Conservation (phyloP, 768 basidiomycete genomes). For the Gelatoporia subvermispora region DNA sequence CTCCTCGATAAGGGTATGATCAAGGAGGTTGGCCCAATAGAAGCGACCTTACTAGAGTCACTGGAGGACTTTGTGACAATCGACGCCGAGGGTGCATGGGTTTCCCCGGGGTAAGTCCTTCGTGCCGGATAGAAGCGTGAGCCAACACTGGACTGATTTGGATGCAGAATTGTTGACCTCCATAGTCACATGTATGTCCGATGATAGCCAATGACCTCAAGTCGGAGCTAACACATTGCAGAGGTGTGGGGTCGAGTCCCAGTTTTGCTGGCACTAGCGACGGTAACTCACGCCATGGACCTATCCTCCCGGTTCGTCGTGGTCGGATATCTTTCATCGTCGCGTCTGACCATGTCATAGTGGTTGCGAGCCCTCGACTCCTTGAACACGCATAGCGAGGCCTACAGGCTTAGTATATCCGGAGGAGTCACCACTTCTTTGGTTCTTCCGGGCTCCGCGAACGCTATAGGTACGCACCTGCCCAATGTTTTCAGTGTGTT, state of each 20-base stretch:
- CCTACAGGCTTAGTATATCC: conserved; percentile 63
- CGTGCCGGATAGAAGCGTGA: too few species aligned
- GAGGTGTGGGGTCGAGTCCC: conserved; percentile 11
- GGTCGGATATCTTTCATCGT: neutral
- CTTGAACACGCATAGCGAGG: conserved; percentile 77
- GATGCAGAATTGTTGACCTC: conserved; percentile 9
- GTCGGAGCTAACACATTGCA: neutral
- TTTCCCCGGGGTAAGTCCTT: conserved; percentile 62
- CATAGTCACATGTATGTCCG: conserved; percentile 10
- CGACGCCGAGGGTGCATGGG: conserved; percentile 68
- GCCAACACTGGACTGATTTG: neutral
- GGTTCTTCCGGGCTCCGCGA: conserved; percentile 68
- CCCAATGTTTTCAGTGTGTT: conserved; percentile 18
- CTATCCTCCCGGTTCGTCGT: conserved; percentile 19
- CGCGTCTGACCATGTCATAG: neutral
- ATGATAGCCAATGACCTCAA: neutral
- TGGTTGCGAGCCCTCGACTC: conserved; percentile 76
- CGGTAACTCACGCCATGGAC: conserved; percentile 36
- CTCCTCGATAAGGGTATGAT: conserved; percentile 67
- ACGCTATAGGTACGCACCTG: conserved; percentile 48
- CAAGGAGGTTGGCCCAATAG: conserved; percentile 48
- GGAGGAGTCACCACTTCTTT: conserved; percentile 79
- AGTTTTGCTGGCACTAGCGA: conserved; percentile 30
- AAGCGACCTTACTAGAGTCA: conserved; percentile 12
- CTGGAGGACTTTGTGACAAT: conserved; percentile 40